These are phyloP conservation scores for Fusarium sulawesiense DNA, from an alignment of 2,329 filamentous ascomycete genomes.

Conservation along the genomic window DNA sequence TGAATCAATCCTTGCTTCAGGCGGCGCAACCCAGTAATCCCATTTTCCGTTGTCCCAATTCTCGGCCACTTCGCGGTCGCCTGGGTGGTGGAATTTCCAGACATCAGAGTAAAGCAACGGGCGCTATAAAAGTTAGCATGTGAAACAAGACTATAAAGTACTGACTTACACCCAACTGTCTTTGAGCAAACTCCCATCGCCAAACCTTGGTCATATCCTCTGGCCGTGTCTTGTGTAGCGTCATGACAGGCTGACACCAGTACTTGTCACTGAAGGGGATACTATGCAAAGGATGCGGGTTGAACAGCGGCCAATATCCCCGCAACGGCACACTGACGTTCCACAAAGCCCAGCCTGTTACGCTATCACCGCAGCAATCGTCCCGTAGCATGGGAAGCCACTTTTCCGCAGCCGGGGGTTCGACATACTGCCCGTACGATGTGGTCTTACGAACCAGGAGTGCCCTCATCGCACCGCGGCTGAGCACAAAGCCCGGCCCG, in stretches of 20 bases:
- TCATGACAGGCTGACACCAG: slow-evolving; percentile 64
- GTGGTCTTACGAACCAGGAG: slow-evolving; percentile 51
- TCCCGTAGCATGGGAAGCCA: slow-evolving; percentile 56
- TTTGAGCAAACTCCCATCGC: slow-evolving; percentile 56
- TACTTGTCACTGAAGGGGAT: slow-evolving; percentile 59
- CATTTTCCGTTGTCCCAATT: slow-evolving; percentile 51
- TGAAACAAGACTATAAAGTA: not conserved
- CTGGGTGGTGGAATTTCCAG: slow-evolving; percentile 53
- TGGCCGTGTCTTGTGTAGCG: slow-evolving; percentile 60
- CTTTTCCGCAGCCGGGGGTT: slow-evolving; percentile 52
- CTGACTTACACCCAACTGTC: slow-evolving; percentile 49
- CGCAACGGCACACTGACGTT: slow-evolving; percentile 58
- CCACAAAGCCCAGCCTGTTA: slow-evolving; percentile 60
- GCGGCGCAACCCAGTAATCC: slow-evolving; percentile 45
- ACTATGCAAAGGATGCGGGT: slow-evolving; percentile 61
- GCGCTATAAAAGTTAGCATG: slow-evolving; percentile 39
- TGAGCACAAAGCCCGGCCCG: slow-evolving; percentile 60
- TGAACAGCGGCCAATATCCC: slow-evolving; percentile 63
- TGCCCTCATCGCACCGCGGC: slow-evolving; percentile 57
- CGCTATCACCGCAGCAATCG: slow-evolving; percentile 66
- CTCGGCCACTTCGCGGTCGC: slow-evolving; percentile 34
- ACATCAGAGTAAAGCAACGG: slow-evolving; percentile 54
- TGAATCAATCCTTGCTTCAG: slow-evolving; percentile 43
- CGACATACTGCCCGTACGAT: slow-evolving; percentile 52
- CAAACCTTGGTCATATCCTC: slow-evolving; percentile 62